Percentiles rank a stretch among this genome's conserved stretches.
Conservation (phyloP, 495 filamentous ascomycete genomes). For the Hyaloscypha bicolor region DNA sequence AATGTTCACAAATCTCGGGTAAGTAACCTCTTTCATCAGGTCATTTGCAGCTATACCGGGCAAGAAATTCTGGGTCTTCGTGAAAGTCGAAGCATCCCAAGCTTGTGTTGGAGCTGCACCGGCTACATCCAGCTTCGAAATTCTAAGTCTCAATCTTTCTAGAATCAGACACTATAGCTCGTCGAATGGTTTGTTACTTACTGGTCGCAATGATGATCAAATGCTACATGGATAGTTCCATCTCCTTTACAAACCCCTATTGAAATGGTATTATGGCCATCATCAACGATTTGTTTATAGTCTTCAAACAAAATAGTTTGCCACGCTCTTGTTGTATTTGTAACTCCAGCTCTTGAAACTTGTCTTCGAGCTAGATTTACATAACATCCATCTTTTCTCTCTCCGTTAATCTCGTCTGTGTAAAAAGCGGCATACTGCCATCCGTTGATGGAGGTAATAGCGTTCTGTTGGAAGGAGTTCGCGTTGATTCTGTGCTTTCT, state of each 20-base stretch:
- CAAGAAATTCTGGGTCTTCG: constrained; percentile 28
- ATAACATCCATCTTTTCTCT: constrained; percentile 24
- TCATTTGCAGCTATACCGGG: constrained; percentile 30
- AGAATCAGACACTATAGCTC: background rate
- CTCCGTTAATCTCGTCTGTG: constrained; percentile 25
- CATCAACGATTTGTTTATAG: constrained; percentile 38
- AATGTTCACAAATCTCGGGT: constrained; percentile 37
- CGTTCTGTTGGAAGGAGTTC: constrained; percentile 37
- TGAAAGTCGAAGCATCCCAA: constrained; percentile 34
- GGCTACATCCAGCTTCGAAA: constrained; percentile 33
- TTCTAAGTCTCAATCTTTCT: constrained; percentile 30
- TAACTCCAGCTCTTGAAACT: constrained; percentile 14
- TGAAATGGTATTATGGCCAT: constrained; percentile 40
- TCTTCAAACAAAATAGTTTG: constrained; percentile 35
- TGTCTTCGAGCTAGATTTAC: constrained; percentile 25
- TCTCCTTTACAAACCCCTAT: constrained; percentile 37
- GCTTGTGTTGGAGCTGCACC: constrained; percentile 18
- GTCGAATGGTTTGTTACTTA: constrained; percentile 1
- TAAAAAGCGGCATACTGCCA: constrained; percentile 42
- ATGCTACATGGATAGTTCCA: constrained; percentile 39
- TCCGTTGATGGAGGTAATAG: constrained; percentile 35
- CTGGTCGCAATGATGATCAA: constrained; percentile 31
- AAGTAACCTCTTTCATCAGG: constrained; percentile 38
- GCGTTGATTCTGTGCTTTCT: constrained; percentile 37
- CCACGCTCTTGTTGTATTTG: constrained; percentile 18